Base-by-base conservation (phyloP, 2,329 filamentous ascomycete genomes). In the Botrytis squamosa region DNA sequence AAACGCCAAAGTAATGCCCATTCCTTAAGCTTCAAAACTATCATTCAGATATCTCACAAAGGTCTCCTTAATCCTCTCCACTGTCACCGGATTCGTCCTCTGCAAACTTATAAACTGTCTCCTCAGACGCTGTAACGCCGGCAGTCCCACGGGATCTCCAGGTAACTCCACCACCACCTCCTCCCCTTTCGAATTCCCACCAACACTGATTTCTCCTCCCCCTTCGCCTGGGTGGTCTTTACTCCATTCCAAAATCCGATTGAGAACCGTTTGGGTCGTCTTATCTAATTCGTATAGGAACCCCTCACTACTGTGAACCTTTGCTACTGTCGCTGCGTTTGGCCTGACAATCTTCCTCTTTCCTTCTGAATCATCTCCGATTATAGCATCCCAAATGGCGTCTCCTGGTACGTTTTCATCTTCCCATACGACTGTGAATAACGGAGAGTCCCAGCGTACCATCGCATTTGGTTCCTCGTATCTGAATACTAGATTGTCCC, bases 381-480 rank as follows among this genome's bases (percentile, higher is more conserved):
- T 81, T 73, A 96, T 83, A 3, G 90, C 88, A 60, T 95, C 92
- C 93, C 93, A 96, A 73, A 96, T 87, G 73, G 87, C 85, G 66
- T 91, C 88, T 75, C 90, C 92, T 2, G 90, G 89, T n/a, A 87
- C 87, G 73, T 86, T 86, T 73, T 88, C 87, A 80, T 97, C 93
- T 63, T 94, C 91, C 86, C 91, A 93, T 18, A 93, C 87, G 0
- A 96, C 86, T 6, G 92, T 92, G 82, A 95, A 96, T 3, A 96
- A 86, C 1, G 93, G 93, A 72, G 91, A 92, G 81, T 97, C 93
- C 93, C 93, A 97, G 62, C 93, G 85, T 3, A 88, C 91, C 92
- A 95, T 95, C 36, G 91, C 89, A 81, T 95, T 96, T 22, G 93
- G 93, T 83, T 97, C 93, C 82, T 97, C 93, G 81, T 95, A 95